These are phyloP conservation scores for Flaveria robusta DNA, from an alignment of 129 eudicot genomes.

Conservation along the genomic window DNA sequence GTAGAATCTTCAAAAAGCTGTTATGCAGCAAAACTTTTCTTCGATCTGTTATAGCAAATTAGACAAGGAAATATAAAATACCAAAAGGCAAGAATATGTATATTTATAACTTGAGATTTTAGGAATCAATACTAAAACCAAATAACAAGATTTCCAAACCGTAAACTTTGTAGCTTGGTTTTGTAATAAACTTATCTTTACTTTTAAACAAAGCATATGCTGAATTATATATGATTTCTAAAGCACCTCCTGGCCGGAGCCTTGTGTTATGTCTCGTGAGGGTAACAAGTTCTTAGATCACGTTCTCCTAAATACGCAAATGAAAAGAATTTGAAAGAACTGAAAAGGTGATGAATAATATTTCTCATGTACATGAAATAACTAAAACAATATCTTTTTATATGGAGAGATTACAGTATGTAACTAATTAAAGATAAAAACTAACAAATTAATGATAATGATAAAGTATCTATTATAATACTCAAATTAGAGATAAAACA, in stretches of 20 bases:
- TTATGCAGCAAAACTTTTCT: not conserved
- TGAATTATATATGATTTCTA: not conserved
- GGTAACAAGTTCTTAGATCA: too few relatives aligned
- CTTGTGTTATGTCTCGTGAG: not conserved
- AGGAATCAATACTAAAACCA: slow-evolving; percentile 37
- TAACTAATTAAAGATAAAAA: too few relatives aligned
- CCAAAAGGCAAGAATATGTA: slow-evolving; percentile 9
- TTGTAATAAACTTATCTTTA: slow-evolving; percentile 26
- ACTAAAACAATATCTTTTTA: too few relatives aligned
- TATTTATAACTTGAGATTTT: slow-evolving; percentile 4
- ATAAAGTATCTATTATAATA: too few relatives aligned
- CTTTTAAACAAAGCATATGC: slow-evolving; percentile 24
- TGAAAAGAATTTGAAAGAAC: too few relatives aligned
- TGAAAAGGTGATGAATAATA: too few relatives aligned
- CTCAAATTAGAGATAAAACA: too few relatives aligned
- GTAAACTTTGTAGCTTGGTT: slow-evolving; percentile 22
- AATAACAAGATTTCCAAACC: slow-evolving; percentile 25
- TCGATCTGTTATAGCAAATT: slow-evolving; percentile 1
- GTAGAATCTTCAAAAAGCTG: slow-evolving; percentile 28
- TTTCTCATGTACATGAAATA: too few relatives aligned
- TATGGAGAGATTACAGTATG: too few relatives aligned
- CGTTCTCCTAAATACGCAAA: too few relatives aligned
- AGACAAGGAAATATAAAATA: not conserved
- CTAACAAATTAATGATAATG: too few relatives aligned
- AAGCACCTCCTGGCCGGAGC: not conserved